Conservation (phyloP, 306 rosid species). For the Argentina anserina region DNA sequence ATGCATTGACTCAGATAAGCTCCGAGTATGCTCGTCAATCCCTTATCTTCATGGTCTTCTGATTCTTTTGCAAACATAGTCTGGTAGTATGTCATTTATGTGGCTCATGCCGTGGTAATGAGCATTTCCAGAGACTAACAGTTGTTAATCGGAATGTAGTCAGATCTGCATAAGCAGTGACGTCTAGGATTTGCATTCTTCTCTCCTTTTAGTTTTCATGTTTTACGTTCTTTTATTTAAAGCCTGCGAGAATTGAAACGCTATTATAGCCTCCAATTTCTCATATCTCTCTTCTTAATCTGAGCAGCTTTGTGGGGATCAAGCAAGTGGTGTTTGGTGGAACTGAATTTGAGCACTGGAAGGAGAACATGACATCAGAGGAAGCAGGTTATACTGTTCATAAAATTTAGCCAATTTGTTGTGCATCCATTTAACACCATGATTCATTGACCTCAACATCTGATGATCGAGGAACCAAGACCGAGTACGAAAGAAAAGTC, state of each 20-base stretch:
- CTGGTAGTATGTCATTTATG: neutral
- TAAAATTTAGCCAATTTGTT: slow-evolving; percentile 46
- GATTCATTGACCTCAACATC: neutral
- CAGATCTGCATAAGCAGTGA: neutral
- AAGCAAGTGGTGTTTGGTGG: slow-evolving; percentile 86
- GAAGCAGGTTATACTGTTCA: slow-evolving; percentile 66
- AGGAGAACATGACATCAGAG: slow-evolving; percentile 73
- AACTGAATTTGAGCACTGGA: slow-evolving; percentile 75
- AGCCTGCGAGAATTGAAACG: neutral
- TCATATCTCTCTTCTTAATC: neutral
- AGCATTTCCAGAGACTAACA: neutral
- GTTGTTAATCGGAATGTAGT: slow-evolving; percentile 6
- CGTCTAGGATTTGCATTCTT: neutral
- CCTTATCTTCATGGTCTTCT: neutral
- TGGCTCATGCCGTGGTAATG: neutral
- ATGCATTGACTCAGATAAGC: slow-evolving; percentile 87
- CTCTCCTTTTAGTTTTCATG: neutral
- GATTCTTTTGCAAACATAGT: neutral
- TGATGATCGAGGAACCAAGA: neutral
- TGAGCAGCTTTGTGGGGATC: slow-evolving; percentile 67
- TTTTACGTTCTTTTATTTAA: neutral
- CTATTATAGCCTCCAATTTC: neutral
- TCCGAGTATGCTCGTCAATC: slow-evolving; percentile 62
- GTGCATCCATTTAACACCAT: slow-evolving; percentile 1
- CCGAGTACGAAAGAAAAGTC: neutral